Conservation (phyloP, 2,329 filamentous ascomycete genomes). For the Penicillium concentricum region DNA sequence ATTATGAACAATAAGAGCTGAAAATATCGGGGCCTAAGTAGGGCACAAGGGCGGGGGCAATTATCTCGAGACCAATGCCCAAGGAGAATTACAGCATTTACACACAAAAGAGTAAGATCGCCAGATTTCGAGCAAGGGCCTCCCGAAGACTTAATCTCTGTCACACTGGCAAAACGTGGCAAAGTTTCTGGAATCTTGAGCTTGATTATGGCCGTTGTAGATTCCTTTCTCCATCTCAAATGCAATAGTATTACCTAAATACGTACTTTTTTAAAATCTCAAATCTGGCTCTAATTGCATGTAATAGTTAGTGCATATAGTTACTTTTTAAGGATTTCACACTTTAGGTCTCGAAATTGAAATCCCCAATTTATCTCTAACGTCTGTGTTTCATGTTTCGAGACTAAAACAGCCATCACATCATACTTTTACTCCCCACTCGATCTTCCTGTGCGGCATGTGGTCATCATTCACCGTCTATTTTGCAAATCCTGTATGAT, state of each 20-base stretch:
- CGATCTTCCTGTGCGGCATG: not conserved
- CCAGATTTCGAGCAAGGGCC: not conserved
- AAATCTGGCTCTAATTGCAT: not conserved
- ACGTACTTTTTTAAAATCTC: not conserved
- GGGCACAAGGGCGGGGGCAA: conserved; percentile 28
- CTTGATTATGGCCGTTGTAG: not conserved
- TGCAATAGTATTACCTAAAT: not conserved
- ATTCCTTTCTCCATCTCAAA: not conserved
- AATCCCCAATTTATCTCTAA: conserved; percentile 2
- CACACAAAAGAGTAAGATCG: conserved; percentile 7
- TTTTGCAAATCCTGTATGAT: not conserved
- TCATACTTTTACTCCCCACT: not conserved
- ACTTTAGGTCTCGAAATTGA: not conserved
- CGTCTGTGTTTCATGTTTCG: not conserved
- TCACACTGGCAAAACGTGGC: not conserved
- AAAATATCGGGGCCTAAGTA: not conserved
- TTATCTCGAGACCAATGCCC: conserved; percentile 50
- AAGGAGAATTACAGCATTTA: conserved; percentile 52
- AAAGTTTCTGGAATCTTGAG: not conserved
- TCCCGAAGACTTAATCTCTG: not conserved
- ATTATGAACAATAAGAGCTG: not conserved
- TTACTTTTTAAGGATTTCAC: not conserved
- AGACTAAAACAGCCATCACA: conserved; percentile 1
- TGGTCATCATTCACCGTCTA: not conserved
- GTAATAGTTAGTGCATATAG: not conserved